Evolutionary conservation across 2,329 filamentous ascomycete genomes (phyloP), one percentile per base, ranked within the genome.

Genomic region (Calonectria naviculata): DNA sequence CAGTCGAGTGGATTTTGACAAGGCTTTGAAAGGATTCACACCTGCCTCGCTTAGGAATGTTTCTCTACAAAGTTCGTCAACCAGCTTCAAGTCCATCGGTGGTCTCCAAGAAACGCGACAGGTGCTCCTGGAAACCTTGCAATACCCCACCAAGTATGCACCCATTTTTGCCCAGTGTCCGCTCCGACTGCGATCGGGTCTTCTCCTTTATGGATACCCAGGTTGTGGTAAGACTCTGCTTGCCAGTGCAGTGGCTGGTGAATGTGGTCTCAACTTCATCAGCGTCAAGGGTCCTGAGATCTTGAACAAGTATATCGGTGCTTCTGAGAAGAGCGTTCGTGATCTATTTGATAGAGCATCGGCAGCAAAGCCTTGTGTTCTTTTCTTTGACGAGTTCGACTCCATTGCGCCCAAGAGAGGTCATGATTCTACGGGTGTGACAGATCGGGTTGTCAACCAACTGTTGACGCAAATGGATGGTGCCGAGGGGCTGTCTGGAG

Each of bases 361-460:
- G 80, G 96, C 97, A 4, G 97, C 97, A 5, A 92, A 93, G 71
- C 97, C 97, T 0, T 98, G 97, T 78, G 94, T 99, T 5, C 87
- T 99, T 10, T 99, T 99, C 88, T 99, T 99, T 80, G 97, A 99
- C 80, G 97, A 99, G 82, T 99, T 99, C 80, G 97, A 99, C 84
- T 95, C 94, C 44, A 98, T 99, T 74, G 97, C 97, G 0, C 97
- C 97, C 3, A 99, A 98, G 84, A 91, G 97, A 84, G 97, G 97
- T 0, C 97, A 99, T 81, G 97, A 99, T 82, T 97, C 93, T 2
- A 99, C 97, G 0, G 97, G 97, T 74, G 97, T 99, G n/a, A 99
- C 97, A 0, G 97, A 99, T 83, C 92, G 97, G 42, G 97, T 99
- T 0, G 97, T 99, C 77, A 99, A 99, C 82, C 97, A 99, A 86